phyloP scores from a whole-genome alignment of 140 eudicot genomes.

The Cichorium intybus region DNA sequence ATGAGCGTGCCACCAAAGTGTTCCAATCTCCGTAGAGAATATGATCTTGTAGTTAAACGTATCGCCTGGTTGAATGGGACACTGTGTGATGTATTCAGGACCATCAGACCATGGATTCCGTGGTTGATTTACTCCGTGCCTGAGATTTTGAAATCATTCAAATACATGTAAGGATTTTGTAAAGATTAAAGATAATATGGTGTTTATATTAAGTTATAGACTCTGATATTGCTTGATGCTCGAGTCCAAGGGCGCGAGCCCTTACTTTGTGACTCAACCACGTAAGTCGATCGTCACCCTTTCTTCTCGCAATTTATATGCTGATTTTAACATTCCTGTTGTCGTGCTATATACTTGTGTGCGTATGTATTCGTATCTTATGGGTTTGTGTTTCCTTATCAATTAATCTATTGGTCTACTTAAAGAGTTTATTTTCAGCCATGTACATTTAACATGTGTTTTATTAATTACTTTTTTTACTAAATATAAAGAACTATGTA shows the following conservation, averaged over 20 bases:
- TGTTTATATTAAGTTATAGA: not conserved
- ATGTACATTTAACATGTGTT: too few relatives aligned
- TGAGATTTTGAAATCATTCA: not conserved
- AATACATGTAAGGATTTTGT: not conserved
- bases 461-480: too few relatives aligned
- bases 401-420: too few relatives aligned
- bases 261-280: too few relatives aligned
- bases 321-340: not conserved
- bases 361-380: too few relatives aligned
- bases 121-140: constrained; percentile 54
- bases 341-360: too few relatives aligned
- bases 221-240: too few relatives aligned
- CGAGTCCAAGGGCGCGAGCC: too few relatives aligned
- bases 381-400: too few relatives aligned
- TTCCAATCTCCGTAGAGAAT: constrained; percentile 41
- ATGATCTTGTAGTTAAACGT: constrained; percentile 35
- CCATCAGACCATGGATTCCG: constrained; percentile 57
- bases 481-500: too few relatives aligned
- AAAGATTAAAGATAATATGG: not conserved
- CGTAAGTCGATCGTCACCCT: too few relatives aligned
- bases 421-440: too few relatives aligned
- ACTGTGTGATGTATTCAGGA: constrained; percentile 49
- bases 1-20: constrained; percentile 62
- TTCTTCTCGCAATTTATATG: not conserved
- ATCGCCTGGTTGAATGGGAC: constrained; percentile 47